Evolutionary conservation across 2,329 filamentous ascomycete species (phyloP).

Genomic region (Rutstroemia sp.): DNA sequence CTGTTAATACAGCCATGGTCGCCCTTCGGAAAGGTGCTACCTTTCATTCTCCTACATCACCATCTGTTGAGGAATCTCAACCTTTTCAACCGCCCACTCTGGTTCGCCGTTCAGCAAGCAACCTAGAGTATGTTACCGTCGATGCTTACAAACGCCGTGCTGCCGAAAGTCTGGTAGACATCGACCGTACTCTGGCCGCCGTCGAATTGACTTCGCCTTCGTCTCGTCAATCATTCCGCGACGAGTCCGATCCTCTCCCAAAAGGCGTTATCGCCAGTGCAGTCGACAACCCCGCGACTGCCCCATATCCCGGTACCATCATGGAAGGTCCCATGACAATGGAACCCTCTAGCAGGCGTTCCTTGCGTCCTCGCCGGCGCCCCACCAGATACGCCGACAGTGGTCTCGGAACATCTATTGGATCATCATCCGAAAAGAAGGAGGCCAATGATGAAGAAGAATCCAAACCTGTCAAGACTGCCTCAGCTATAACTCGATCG

Average conservation of each 20-base stretch:
- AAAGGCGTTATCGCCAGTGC: conserved; percentile 51
- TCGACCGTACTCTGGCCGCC: conserved; percentile 54
- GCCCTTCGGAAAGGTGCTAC: conserved; percentile 65
- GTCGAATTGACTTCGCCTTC: conserved; percentile 32
- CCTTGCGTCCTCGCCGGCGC: conserved; percentile 49
- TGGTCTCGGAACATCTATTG: conserved; percentile 77
- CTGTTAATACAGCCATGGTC: conserved; percentile 44
- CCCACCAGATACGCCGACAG: conserved; percentile 69
- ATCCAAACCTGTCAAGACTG: conserved; percentile 35
- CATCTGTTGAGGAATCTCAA: not conserved
- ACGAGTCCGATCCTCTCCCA: conserved; percentile 53
- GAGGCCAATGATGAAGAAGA: conserved; percentile 33
- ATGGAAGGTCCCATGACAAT: conserved; percentile 37
- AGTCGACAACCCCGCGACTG: conserved; percentile 38
- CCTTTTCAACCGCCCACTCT: conserved; percentile 35
- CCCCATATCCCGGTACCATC: conserved; percentile 22
- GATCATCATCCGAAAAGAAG: conserved; percentile 44
- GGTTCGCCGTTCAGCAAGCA: conserved; percentile 59
- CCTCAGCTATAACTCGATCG: conserved; percentile 55
- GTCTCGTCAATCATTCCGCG: conserved; percentile 36
- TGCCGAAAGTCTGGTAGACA: conserved; percentile 55
- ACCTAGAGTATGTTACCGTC: conserved; percentile 59
- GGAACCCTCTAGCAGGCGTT: conserved; percentile 38
- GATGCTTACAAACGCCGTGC: conserved; percentile 62
- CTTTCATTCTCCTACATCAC: conserved; percentile 40